Percentiles rank a stretch among this genome's conserved stretches.
These are phyloP conservation scores for Lactuca sativa DNA, from an alignment of 129 eudicot genomes.

Conservation along the genomic window DNA sequence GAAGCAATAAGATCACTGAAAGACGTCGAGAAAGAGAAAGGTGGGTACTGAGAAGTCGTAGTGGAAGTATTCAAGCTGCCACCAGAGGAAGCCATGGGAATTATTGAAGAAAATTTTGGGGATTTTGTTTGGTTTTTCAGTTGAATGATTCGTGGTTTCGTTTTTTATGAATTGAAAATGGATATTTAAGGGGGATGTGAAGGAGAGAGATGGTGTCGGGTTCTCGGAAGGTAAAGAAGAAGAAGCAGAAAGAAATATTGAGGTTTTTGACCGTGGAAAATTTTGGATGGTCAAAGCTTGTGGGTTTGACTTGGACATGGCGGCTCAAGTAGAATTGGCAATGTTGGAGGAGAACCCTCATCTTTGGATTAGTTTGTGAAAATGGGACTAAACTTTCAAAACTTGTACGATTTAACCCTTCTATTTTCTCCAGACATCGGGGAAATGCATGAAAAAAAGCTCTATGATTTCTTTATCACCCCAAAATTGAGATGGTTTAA, in stretches of 20 bases:
- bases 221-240: conserved; percentile 46
- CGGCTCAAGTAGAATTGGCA: conserved; percentile 49
- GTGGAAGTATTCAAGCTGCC: conserved; percentile 45
- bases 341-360: background rate
- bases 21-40: conserved; percentile 49
- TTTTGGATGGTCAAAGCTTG: conserved; percentile 59
- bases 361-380: background rate
- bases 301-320: conserved; percentile 75
- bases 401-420: background rate
- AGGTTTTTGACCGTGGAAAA: conserved; percentile 86
- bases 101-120: background rate
- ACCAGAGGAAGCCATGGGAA: conserved; percentile 70
- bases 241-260: conserved; percentile 11
- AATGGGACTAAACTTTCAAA: background rate
- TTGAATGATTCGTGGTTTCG: conserved; percentile 15
- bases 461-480: too few relatives aligned
- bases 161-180: conserved; percentile 20
- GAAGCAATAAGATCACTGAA: conserved; percentile 62
- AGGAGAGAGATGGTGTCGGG: conserved; percentile 12
- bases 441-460: too few relatives aligned
- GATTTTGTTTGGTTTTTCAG: conserved; percentile 1
- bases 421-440: too few relatives aligned
- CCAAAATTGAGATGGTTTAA: too few relatives aligned
- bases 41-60: conserved; percentile 36
- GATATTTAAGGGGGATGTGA: conserved; percentile 24